Evolutionary conservation across 2,329 filamentous ascomycete species (phyloP).

Genomic region (Cladosporium austrohemisphaericum): DNA sequence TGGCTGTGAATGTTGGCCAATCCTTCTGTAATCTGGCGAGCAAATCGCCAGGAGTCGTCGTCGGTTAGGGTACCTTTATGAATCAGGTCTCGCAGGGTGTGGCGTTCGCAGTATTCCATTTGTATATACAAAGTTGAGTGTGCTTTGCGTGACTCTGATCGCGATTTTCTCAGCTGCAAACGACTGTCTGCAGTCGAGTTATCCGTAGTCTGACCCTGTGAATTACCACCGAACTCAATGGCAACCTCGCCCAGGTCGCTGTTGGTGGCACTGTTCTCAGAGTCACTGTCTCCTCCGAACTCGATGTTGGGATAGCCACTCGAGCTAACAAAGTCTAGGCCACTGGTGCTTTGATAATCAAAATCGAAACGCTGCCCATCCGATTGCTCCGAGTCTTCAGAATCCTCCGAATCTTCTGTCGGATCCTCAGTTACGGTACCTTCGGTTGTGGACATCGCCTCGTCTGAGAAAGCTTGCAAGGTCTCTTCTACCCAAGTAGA

Average conservation of each 20-base stretch:
- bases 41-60: conserved; percentile 82
- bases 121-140: conserved; percentile 88
- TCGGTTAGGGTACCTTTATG: conserved; percentile 65
- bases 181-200: conserved; percentile 5
- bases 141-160: conserved; percentile 48
- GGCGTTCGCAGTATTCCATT: conserved; percentile 97
- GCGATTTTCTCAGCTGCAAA: conserved; percentile 39
- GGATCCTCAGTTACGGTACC: conserved; percentile 16
- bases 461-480: conserved; percentile 44
- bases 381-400: conserved; percentile 37
- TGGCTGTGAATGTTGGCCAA: conserved; percentile 84
- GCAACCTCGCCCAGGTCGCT: neutral
- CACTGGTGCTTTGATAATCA: conserved; percentile 62
- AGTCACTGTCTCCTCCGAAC: conserved; percentile 61
- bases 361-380: conserved; percentile 60
- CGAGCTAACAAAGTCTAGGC: conserved; percentile 90
- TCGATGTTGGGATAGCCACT: conserved; percentile 72
- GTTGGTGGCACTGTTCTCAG: conserved; percentile 23
- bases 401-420: conserved; percentile 25
- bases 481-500: conserved; percentile 79
- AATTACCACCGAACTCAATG: neutral
- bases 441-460: conserved; percentile 21
- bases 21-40: conserved; percentile 87
- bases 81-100: conserved; percentile 86
- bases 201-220: neutral